Evolutionary conservation across 495 filamentous ascomycete species (phyloP), one percentile per base, ranked within the genome.

Genomic region (Neurospora sp.): DNA sequence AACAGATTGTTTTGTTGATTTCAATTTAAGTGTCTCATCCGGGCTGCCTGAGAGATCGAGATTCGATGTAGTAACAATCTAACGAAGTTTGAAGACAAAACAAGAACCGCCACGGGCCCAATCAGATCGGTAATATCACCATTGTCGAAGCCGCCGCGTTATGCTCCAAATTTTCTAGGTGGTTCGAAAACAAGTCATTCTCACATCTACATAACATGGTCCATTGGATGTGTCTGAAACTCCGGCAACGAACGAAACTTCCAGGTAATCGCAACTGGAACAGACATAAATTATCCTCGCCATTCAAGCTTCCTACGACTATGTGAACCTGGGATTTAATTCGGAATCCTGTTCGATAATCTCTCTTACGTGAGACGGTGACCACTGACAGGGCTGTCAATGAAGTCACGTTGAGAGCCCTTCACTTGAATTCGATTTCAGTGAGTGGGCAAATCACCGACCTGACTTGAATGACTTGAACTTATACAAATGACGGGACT

Each of bases 271-370:
- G 35, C 5, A 37, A 37, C 35, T 37, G 35, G 35, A 37, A 37
- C 5, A 37, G 35, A 37, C 2, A 4, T 42, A 0, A 4, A 42
- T 42, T 6, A 0, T 42, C 0, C 0, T 42, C 5, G 0, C 18
- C 14, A 16, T 2, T 42, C 5, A 4, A 5, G 16, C 16, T 41
- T 41, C 12, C 0, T 42, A 42, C 5, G 4, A 42, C 14, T 16
- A 7, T 42, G 40, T 42, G 1, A 14, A 42, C 1, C 40, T 42
- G 5, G 40, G 40, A 42, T 16, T 18, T 42, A 7, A 7, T 16
- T 18, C 5, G 5, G 2, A 18, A 42, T 7, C 5, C 40, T 42
- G 14, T 16, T 16, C 40, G 14, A 7, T 16, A 16, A 35, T 5
- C 31, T 42, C 16, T 16, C 5, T 11, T 18, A 42, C 16, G 40